Evolutionary conservation across 23 red algal genomes (phyloP).

Genomic region (Pyropia haitanensis): DNA sequence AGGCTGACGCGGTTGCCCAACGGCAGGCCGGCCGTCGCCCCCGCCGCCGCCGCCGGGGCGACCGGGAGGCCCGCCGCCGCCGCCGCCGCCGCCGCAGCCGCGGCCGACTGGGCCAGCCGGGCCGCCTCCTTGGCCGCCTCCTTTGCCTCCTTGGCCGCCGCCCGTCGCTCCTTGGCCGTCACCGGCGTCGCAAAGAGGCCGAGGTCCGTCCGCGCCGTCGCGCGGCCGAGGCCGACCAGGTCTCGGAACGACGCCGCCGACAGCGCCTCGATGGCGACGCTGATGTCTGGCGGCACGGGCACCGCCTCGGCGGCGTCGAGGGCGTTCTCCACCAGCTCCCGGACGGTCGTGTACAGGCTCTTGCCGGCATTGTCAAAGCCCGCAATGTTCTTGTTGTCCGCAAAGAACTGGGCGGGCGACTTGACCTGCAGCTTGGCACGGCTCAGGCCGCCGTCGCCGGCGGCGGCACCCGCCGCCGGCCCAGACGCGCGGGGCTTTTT

Average conservation of each 20-base stretch:
- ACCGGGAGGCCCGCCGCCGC: background rate
- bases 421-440: constrained; percentile 57
- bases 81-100: background rate
- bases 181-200: constrained; percentile 62
- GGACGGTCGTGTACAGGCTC: constrained; percentile 82
- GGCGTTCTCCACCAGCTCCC: constrained; percentile 85
- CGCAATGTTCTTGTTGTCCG: constrained; percentile 97
- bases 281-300: constrained; percentile 33
- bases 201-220: constrained; percentile 20
- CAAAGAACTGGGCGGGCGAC: constrained; percentile 92
- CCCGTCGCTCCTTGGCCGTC: constrained; percentile 41
- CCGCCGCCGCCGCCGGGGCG: too few relatives aligned
- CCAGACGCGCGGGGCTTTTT: too few relatives aligned
- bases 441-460: background rate
- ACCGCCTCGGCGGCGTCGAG: constrained; percentile 80
- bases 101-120: background rate
- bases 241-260: constrained; percentile 13
- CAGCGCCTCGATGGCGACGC: constrained; percentile 40
- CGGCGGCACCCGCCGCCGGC: background rate
- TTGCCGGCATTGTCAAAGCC: constrained; percentile 92
- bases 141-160: constrained; percentile 15
- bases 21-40: too few relatives aligned
- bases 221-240: constrained; percentile 27
- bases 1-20: too few relatives aligned
- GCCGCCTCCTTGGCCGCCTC: constrained; percentile 13